Conservation (phyloP, 2,329 filamentous ascomycete species). For the Nemania bipapillata region DNA sequence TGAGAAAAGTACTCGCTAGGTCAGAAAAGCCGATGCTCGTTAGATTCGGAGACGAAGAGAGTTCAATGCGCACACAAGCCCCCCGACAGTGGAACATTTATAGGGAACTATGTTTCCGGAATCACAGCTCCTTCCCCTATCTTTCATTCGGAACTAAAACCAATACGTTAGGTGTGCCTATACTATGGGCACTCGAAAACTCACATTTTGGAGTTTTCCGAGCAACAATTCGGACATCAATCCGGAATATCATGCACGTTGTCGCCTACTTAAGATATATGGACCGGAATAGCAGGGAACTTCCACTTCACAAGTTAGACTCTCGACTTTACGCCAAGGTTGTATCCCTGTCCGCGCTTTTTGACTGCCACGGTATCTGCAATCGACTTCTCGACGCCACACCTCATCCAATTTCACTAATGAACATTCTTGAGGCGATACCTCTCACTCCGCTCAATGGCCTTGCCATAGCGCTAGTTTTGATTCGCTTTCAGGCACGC, state of each 20-base stretch:
- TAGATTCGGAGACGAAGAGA: background rate
- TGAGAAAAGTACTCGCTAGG: background rate
- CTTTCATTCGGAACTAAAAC: background rate
- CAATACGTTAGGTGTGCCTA: background rate
- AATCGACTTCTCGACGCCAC: background rate
- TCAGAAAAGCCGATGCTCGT: background rate
- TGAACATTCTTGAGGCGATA: background rate
- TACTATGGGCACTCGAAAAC: slow-evolving; percentile 7
- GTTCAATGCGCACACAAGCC: background rate
- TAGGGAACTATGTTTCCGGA: background rate
- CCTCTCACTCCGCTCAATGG: background rate
- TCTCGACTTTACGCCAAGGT: background rate
- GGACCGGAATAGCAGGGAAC: rapidly evolving
- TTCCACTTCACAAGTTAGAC: background rate
- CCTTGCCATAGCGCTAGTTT: background rate
- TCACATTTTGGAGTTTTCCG: slow-evolving; percentile 7
- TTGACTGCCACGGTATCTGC: background rate
- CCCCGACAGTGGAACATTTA: background rate
- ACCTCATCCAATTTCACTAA: background rate
- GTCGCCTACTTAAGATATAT: no score
- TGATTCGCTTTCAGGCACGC: background rate
- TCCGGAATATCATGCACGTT: background rate
- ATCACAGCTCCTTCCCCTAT: background rate
- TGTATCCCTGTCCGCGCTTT: background rate
- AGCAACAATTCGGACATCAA: background rate